These are phyloP conservation scores for Paxillus involutus DNA, from an alignment of 768 basidiomycete genomes.

Conservation along the genomic window DNA sequence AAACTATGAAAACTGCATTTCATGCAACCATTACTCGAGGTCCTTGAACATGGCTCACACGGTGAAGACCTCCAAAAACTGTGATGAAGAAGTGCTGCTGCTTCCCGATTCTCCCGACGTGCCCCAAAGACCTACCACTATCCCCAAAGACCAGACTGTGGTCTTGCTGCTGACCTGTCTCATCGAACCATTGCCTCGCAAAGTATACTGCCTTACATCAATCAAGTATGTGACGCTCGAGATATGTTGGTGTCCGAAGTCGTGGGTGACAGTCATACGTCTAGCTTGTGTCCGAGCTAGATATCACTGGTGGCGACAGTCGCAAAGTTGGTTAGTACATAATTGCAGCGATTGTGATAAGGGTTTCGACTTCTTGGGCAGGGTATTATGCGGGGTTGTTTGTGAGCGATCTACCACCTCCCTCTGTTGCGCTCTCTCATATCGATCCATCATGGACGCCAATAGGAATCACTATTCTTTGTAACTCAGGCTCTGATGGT, in stretches of 20 bases:
- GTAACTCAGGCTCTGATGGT: conserved; percentile 68
- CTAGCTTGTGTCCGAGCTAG: conserved; percentile 29
- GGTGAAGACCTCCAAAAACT: too few species aligned
- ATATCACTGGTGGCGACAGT: conserved; percentile 24
- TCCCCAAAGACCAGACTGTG: conserved; percentile 39
- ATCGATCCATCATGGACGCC: neutral
- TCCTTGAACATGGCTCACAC: too few species aligned
- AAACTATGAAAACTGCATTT: too few species aligned
- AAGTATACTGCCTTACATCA: conserved; percentile 50
- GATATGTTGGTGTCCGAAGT: neutral
- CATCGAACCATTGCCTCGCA: conserved; percentile 37
- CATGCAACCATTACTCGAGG: too few species aligned
- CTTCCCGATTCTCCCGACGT: too few species aligned
- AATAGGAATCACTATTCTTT: conserved; percentile 74
- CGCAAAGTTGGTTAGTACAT: conserved; percentile 40
- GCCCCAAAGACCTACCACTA: conserved; percentile 20
- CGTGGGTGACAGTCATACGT: neutral
- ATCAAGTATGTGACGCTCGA: conserved; percentile 24
- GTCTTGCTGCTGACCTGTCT: conserved; percentile 36
- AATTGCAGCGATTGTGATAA: conserved; percentile 10
- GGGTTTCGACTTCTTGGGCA: conserved; percentile 25
- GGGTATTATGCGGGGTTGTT: conserved; percentile 75
- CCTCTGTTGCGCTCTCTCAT: neutral
- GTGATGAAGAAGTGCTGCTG: too few species aligned
- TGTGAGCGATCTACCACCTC: conserved; percentile 36